Conservation (phyloP, 1,284 basidiomycete species). For the Leccinum ambiguum region DNA sequence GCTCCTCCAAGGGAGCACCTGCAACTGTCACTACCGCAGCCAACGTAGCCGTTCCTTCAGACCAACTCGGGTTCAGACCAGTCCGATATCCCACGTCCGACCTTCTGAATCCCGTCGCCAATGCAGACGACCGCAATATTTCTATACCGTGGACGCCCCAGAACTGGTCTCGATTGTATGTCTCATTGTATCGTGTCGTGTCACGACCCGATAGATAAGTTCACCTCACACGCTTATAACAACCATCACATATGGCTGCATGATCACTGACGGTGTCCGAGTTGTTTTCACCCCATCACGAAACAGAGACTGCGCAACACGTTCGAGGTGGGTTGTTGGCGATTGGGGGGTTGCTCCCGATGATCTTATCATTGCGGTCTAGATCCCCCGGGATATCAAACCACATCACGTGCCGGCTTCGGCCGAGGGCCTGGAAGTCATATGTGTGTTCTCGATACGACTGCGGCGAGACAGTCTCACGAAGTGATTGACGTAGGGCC, state of each 20-base stretch:
- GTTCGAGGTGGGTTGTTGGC: constrained; percentile 56
- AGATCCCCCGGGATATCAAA: constrained; percentile 78
- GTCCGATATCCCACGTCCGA: constrained; percentile 29
- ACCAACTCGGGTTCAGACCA: constrained; percentile 29
- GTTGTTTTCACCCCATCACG: constrained; percentile 87
- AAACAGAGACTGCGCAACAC: constrained; percentile 91
- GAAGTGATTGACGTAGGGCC: constrained; percentile 48
- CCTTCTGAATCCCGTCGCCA: constrained; percentile 48
- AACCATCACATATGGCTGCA: constrained; percentile 72
- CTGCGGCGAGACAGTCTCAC: constrained; percentile 11
- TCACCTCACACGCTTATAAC: constrained; percentile 3
- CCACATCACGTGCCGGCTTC: constrained; percentile 63
- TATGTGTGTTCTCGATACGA: constrained; percentile 43
- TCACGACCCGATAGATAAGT: constrained; percentile 3
- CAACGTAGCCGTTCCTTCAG: constrained; percentile 19
- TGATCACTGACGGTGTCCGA: constrained; percentile 88
- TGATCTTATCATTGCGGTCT: constrained; percentile 8
- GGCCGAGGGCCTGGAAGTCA: constrained; percentile 65
- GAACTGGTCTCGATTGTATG: constrained; percentile 71
- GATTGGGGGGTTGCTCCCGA: constrained; percentile 1
- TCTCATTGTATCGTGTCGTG: constrained; percentile 10
- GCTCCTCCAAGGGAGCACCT: not conserved
- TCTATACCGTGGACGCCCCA: constrained; percentile 67
- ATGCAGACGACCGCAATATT: constrained; percentile 56
- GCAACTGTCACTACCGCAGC: not conserved